Conservation (phyloP, 176 grass and related monocot species). For the Carex cristatella region DNA sequence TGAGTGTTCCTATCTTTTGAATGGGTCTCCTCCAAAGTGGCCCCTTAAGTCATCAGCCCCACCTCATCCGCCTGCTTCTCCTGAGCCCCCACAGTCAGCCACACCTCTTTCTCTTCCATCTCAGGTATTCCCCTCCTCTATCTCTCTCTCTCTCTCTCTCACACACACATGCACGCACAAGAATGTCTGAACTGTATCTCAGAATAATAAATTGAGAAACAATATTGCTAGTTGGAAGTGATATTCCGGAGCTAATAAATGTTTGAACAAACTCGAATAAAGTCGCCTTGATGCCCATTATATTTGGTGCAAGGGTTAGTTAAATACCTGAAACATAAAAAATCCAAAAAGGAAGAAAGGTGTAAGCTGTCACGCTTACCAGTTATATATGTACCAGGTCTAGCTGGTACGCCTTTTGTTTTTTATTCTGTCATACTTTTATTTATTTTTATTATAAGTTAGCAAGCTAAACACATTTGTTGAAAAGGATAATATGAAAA, state of each 20-base stretch:
- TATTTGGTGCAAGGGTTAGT: neutral
- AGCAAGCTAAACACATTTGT: neutral
- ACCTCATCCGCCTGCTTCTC: constrained; percentile 17
- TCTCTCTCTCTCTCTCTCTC: neutral
- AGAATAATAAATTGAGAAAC: no score
- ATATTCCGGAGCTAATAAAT: no score
- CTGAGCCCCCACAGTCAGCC: neutral
- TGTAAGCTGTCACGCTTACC: neutral
- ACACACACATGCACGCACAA: no score
- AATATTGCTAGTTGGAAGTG: no score
- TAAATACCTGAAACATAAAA: neutral
- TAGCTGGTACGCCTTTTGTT: neutral
- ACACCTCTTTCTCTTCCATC: constrained; percentile 23
- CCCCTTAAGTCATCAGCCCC: constrained; percentile 36
- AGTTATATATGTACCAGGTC: neutral
- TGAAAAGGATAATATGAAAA: neutral
- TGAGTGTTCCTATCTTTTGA: constrained; percentile 82
- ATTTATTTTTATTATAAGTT: no score
- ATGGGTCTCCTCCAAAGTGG: constrained; percentile 65
- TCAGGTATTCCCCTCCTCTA: constrained; percentile 38
- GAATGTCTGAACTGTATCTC: no score
- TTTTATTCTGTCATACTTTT: no score
- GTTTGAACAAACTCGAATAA: no score
- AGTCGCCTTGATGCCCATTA: no score
- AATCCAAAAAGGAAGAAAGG: neutral